Conservation (phyloP, 768 basidiomycete genomes). For the Xanthoconium purpureum region DNA sequence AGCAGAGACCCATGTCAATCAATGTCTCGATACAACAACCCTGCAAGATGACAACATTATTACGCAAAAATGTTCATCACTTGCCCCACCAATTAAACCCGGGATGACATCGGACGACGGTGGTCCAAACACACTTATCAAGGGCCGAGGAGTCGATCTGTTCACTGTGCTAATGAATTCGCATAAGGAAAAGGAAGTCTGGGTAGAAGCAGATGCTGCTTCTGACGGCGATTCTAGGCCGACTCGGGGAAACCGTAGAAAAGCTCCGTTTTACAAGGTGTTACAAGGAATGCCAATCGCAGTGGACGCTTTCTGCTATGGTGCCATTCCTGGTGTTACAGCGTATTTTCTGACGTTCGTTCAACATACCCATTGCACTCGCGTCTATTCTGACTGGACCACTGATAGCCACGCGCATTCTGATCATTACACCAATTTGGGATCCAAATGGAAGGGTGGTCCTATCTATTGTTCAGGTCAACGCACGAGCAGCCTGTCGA, state of each 20-base stretch:
- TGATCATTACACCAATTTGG: conserved; percentile 93
- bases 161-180: conserved; percentile 93
- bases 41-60: conserved; percentile 1
- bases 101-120: neutral
- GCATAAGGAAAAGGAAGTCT: conserved; percentile 73
- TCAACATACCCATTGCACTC: neutral
- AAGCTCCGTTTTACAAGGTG: conserved; percentile 94
- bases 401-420: conserved; percentile 85
- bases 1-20: conserved; percentile 52
- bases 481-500: neutral
- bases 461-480: conserved; percentile 90
- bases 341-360: conserved; percentile 88
- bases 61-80: neutral
- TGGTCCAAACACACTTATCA: neutral
- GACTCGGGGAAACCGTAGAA: conserved; percentile 54
- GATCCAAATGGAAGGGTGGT: conserved; percentile 83
- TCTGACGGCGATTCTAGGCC: conserved; percentile 48
- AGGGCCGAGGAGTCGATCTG: conserved; percentile 31
- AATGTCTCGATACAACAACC: conserved; percentile 45
- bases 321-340: conserved; percentile 81
- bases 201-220: conserved; percentile 71
- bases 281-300: conserved; percentile 97
- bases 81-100: neutral
- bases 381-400: conserved; percentile 6
- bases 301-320: conserved; percentile 96